These are phyloP conservation scores for Cornus controversa DNA, from an alignment of 148 eudicot genomes.

Conservation along the genomic window DNA sequence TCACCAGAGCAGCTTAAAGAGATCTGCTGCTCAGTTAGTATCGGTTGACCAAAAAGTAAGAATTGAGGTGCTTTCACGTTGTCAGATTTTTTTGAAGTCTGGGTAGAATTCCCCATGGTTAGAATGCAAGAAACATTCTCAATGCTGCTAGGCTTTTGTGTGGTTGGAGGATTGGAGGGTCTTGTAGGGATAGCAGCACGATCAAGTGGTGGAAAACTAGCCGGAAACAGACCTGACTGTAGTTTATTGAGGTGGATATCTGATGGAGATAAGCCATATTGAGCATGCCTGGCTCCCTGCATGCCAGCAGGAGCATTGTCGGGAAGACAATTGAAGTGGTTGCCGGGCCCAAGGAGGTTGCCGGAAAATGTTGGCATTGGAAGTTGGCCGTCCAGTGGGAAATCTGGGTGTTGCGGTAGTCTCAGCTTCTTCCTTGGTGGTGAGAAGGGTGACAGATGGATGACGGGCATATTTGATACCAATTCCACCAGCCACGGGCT, in stretches of 20 bases:
- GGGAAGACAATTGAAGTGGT: slow-evolving; percentile 24
- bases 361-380: slow-evolving; percentile 54
- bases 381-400: slow-evolving; percentile 38
- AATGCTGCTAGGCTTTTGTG: slow-evolving; percentile 33
- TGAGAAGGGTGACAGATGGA: slow-evolving; percentile 83
- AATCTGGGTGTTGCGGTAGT: slow-evolving; percentile 69
- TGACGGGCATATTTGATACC: slow-evolving; percentile 80
- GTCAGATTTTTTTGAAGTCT: slow-evolving; percentile 34
- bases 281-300: slow-evolving; percentile 99
- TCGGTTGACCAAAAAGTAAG: slow-evolving; percentile 78
- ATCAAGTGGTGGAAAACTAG: slow-evolving; percentile 44
- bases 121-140: slow-evolving; percentile 73
- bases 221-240: slow-evolving; percentile 45
- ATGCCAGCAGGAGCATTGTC: slow-evolving; percentile 72
- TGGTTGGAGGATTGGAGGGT: slow-evolving; percentile 38
- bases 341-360: slow-evolving; percentile 22
- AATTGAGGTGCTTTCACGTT: slow-evolving; percentile 45
- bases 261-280: slow-evolving; percentile 66
- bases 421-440: slow-evolving; percentile 80
- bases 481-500: slow-evolving; percentile 97
- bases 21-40: slow-evolving; percentile 69
- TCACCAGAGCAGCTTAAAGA: slow-evolving; percentile 49
- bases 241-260: slow-evolving; percentile 63
- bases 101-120: slow-evolving; percentile 65
- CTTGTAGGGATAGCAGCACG: slow-evolving; percentile 24